Conservation (phyloP, 2,329 filamentous ascomycete genomes). For the Coniochaeta hoffmannii region DNA sequence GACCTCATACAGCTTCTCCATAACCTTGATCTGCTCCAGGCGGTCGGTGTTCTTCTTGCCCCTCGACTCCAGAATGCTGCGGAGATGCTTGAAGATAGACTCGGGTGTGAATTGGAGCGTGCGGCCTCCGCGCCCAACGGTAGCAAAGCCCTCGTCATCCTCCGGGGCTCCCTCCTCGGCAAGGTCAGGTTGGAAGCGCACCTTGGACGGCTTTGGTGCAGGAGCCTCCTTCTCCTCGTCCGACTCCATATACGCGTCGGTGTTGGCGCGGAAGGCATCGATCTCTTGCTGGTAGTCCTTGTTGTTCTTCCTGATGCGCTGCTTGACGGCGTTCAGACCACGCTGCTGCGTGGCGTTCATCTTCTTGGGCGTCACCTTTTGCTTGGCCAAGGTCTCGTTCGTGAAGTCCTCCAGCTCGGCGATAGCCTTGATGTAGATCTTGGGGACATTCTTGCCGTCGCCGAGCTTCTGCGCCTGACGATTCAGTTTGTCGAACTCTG, state of each 20-base stretch:
- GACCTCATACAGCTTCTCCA: constrained; percentile 94
- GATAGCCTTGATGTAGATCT: constrained; percentile 86
- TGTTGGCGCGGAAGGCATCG: constrained; percentile 77
- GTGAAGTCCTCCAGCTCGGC: constrained; percentile 91
- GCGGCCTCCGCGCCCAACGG: constrained; percentile 82
- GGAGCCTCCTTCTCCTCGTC: constrained; percentile 65
- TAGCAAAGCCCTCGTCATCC: constrained; percentile 82
- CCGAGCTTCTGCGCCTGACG: constrained; percentile 74
- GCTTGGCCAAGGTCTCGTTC: constrained; percentile 89
- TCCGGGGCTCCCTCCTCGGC: constrained; percentile 43
- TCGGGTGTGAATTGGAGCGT: constrained; percentile 89
- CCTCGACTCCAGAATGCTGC: constrained; percentile 87
- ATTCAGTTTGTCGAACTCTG: constrained; percentile 94
- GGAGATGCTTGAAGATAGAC: constrained; percentile 95
- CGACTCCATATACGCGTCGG: constrained; percentile 81
- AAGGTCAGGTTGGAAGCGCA: constrained; percentile 36
- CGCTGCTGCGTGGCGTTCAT: constrained; percentile 96
- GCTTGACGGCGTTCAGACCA: constrained; percentile 93
- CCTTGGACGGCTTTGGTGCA: constrained; percentile 44
- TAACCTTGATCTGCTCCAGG: constrained; percentile 86
- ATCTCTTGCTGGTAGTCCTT: constrained; percentile 88
- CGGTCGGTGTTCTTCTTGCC: constrained; percentile 99
- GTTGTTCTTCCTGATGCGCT: constrained; percentile 98
- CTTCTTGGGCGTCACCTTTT: constrained; percentile 94
- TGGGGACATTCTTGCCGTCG: constrained; percentile 72